Conservation (phyloP, 169 alveolate species). For the Eimeria zaria region DNA sequence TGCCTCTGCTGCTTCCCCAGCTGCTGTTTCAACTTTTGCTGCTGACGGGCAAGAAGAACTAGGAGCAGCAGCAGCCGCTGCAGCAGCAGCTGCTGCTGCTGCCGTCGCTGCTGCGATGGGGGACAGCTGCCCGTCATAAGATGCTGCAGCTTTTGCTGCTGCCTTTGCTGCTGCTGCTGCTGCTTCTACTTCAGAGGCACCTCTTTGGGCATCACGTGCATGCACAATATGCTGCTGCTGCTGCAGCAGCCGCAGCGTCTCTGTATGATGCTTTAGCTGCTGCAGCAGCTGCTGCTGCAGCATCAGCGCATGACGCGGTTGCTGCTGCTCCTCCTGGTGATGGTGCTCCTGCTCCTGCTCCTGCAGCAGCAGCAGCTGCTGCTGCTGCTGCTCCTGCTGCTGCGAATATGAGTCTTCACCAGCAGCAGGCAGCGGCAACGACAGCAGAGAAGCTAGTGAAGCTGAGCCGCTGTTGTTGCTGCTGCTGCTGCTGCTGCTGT, state of each 20-base stretch:
- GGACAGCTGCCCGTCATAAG: too few species aligned
- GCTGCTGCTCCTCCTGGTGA: neutral
- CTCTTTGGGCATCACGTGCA: neutral
- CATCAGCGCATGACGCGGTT: neutral
- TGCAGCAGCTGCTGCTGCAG: conserved; percentile 36
- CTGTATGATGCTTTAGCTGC: conserved; percentile 4
- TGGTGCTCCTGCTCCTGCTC: too few species aligned
- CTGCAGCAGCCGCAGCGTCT: conserved; percentile 28
- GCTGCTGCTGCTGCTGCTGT: neutral
- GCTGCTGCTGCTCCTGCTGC: too few species aligned
- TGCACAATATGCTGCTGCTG: neutral
- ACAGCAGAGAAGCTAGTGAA: neutral
- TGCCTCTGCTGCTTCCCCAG: neutral
- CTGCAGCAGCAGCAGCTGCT: too few species aligned
- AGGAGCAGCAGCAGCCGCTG: neutral
- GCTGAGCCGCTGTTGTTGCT: neutral
- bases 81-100: conserved; percentile 11
- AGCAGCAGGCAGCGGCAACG: conserved; percentile 22
- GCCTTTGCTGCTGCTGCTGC: conserved; percentile 13
- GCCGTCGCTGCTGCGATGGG: too few species aligned
- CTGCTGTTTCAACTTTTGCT: neutral
- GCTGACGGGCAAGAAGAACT: neutral
- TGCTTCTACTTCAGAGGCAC: neutral
- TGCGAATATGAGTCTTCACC: neutral
- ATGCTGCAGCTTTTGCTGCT: neutral